phyloP scores from a whole-genome alignment of 163 green algal genomes.

The Scenedesmus sp. region DNA sequence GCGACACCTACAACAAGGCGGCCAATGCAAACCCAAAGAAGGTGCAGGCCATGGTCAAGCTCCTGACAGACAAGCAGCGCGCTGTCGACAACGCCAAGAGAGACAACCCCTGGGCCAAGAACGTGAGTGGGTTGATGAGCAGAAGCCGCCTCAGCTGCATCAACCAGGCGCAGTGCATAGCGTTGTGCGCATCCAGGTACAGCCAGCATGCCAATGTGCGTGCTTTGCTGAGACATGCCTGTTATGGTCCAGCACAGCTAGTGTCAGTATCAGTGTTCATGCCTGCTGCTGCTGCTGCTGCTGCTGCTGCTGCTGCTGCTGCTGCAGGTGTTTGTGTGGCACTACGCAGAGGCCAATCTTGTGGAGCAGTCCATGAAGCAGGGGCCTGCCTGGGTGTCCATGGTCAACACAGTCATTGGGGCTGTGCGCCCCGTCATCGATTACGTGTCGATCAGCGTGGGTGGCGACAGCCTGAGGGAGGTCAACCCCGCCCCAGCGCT shows the following conservation, averaged over 20 bases:
- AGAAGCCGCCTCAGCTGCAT: too few relatives aligned
- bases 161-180: background rate
- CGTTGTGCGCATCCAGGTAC: background rate
- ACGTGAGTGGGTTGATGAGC: constrained; percentile 22
- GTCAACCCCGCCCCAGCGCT: constrained; percentile 27
- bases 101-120: constrained; percentile 29
- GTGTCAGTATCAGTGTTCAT: background rate
- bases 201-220: background rate
- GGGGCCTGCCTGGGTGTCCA: constrained; percentile 25
- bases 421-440: constrained; percentile 24
- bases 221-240: background rate
- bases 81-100: constrained; percentile 42
- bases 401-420: constrained; percentile 48
- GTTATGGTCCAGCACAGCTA: background rate
- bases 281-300: background rate
- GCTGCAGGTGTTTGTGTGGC: constrained; percentile 51
- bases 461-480: constrained; percentile 39
- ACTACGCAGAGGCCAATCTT: constrained; percentile 53
- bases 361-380: constrained; percentile 46
- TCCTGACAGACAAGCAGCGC: constrained; percentile 52
- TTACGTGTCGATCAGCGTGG: constrained; percentile 44
- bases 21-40: constrained; percentile 39
- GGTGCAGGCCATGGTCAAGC: constrained; percentile 42
- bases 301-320: background rate
- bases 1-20: constrained; percentile 30